Base-by-base conservation (phyloP, 148 eudicot genomes). In the Hydrangea macrophylla region DNA sequence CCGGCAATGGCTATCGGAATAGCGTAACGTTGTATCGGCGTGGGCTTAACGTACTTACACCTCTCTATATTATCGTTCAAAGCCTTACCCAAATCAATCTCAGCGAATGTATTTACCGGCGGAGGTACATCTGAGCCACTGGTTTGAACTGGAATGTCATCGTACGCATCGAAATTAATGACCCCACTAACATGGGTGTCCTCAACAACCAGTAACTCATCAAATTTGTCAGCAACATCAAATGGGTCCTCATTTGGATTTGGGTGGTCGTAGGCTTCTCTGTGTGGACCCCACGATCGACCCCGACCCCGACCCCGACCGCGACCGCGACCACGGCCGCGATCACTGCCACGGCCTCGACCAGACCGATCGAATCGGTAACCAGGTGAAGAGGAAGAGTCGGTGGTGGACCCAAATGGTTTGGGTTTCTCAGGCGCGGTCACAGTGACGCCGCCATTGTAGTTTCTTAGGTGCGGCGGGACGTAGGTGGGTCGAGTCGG, bases 11-110 rank as follows among this genome's bases (percentile, higher is more conserved):
- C 79, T 7, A 90, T 78, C 10, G 96, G 96, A 1, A 90, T 84
- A 0, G 93, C 89, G 74, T 88, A 83, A 17, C 91, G 70, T 57
- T 90, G 96, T 11, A 90, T 70, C 0, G 94, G 94, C 6, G 91
- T 86, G 0, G 97, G 97, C 28, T 84, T 90, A 32, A 83, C 81
- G 68, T 88, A 90, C 80, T 81, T 86, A 44, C 97, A 90, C 83
- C 92, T 84, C 80, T 17, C 81, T 10, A 90, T 84, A 25, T 90
- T 90, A 28, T 76, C 79, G 24, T 70, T 79, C 73, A 89, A 63
- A 0, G 57, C 83, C 39, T 79, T 65, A 6, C 87, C 87, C 58
- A 86, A 63, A 59, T 82, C 91, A 33, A 86, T 80, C 65, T 84
- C 91, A 17, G 69, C 78, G 57, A 89, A 89, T 4, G 82, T 53